Percentiles rank a stretch among this genome's conserved stretches.
Conservation (phyloP, 768 basidiomycete genomes). For the Kwoniella bestiolae region DNA sequence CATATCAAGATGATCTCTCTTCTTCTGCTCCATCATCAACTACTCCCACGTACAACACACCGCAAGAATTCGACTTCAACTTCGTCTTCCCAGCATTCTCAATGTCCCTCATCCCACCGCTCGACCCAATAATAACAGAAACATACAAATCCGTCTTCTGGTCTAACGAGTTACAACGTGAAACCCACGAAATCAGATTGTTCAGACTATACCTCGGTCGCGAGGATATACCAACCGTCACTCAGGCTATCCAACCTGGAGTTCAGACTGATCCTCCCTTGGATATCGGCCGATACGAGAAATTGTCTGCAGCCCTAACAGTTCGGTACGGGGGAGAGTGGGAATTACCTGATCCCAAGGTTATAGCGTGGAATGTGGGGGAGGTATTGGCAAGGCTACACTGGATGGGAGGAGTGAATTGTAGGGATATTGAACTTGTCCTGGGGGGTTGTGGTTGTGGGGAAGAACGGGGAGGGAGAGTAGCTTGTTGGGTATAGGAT, state of each 20-base stretch:
- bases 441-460: background rate
- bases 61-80: background rate
- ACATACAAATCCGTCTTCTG: background rate
- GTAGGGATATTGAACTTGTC: conserved; percentile 3
- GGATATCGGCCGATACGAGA: background rate
- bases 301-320: background rate
- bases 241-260: background rate
- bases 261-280: background rate
- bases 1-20: background rate
- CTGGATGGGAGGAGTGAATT: background rate
- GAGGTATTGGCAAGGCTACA: background rate
- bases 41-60: background rate
- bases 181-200: background rate
- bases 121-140: background rate
- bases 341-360: background rate
- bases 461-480: too few species aligned
- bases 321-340: background rate
- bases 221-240: background rate
- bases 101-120: background rate
- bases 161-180: background rate
- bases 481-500: background rate
- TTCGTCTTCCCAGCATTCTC: background rate
- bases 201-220: conserved; percentile 5
- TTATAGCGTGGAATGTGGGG: background rate
- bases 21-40: background rate